Conservation (phyloP, 164 flowering plant species). For the Nymphaea colorata region DNA sequence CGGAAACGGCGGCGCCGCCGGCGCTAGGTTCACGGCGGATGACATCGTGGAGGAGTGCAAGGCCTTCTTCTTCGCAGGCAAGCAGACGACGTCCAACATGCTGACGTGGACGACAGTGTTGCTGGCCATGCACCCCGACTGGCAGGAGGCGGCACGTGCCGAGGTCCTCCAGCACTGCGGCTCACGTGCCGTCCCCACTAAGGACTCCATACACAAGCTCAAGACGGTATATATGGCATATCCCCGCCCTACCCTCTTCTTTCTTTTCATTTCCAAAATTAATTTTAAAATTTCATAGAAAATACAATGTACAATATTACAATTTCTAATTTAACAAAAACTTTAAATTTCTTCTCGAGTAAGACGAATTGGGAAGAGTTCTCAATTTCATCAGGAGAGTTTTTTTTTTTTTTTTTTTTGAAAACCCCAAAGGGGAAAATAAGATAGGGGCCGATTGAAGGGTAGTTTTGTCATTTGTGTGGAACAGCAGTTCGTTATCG, state of each 20-base stretch:
- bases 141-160: constrained; percentile 90
- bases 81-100: constrained; percentile 86
- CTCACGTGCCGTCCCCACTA: constrained; percentile 68
- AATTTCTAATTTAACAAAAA: too few relatives aligned
- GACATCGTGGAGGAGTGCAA: constrained; percentile 98
- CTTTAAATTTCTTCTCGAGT: too few relatives aligned
- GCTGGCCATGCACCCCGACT: constrained; percentile 89
- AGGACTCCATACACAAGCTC: constrained; percentile 62
- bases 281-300: too few relatives aligned
- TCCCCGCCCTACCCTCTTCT: not conserved
- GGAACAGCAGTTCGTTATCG: too few relatives aligned
- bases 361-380: too few relatives aligned
- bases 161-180: constrained; percentile 77
- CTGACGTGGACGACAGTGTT: constrained; percentile 93
- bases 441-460: too few relatives aligned
- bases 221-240: constrained; percentile 41
- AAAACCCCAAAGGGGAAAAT: too few relatives aligned
- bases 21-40: constrained; percentile 24
- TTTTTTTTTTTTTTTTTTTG: too few relatives aligned
- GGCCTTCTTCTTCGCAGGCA: constrained; percentile 92
- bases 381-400: too few relatives aligned
- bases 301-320: too few relatives aligned
- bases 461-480: too few relatives aligned
- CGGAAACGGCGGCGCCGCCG: not conserved
- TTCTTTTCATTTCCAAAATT: too few relatives aligned